Percentiles rank a stretch among this genome's conserved stretches.
Conservation (phyloP, 495 filamentous ascomycete genomes). For the Cercophora sp. region DNA sequence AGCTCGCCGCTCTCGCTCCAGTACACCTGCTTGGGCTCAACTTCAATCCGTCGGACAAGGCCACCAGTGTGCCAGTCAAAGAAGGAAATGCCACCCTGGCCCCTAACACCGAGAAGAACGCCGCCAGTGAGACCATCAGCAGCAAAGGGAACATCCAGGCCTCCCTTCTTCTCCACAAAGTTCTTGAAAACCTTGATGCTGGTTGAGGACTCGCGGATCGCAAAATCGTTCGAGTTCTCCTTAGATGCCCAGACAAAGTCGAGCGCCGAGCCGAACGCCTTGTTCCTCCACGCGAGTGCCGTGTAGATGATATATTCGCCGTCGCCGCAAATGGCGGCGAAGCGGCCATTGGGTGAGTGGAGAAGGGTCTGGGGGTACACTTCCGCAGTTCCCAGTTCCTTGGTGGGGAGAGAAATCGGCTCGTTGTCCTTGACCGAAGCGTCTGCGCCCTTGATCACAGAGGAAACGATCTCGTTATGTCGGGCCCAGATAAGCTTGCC, state of each 20-base stretch:
- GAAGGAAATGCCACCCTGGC: conserved; percentile 88
- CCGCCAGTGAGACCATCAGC: conserved; percentile 89
- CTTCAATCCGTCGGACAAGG: conserved; percentile 90
- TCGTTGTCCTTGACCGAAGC: conserved; percentile 80
- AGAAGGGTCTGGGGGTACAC: conserved; percentile 91
- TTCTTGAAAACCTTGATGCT: conserved; percentile 97
- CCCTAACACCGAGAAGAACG: conserved; percentile 90
- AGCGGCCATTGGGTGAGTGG: conserved; percentile 96
- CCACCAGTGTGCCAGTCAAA: conserved; percentile 93
- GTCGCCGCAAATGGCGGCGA: conserved; percentile 94
- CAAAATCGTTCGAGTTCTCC: conserved; percentile 97
- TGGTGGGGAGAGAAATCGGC: conserved; percentile 78
- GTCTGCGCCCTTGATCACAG: conserved; percentile 90
- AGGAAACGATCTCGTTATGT: conserved; percentile 89
- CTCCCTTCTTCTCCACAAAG: conserved; percentile 87
- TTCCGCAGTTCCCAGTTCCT: conserved; percentile 93
- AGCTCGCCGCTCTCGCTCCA: conserved; percentile 97
- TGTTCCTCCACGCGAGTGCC: conserved; percentile 93
- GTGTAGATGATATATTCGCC: conserved; percentile 99
- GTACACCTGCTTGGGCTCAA: conserved; percentile 89
- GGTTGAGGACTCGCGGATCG: conserved; percentile 87
- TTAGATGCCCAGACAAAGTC: conserved; percentile 98
- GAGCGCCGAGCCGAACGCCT: conserved; percentile 89
- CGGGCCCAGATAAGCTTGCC: conserved; percentile 95
- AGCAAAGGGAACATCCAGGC: conserved; percentile 92